Conservation (phyloP, 192 early-diverging fungal genomes). For the Mortierella hygrophila region DNA sequence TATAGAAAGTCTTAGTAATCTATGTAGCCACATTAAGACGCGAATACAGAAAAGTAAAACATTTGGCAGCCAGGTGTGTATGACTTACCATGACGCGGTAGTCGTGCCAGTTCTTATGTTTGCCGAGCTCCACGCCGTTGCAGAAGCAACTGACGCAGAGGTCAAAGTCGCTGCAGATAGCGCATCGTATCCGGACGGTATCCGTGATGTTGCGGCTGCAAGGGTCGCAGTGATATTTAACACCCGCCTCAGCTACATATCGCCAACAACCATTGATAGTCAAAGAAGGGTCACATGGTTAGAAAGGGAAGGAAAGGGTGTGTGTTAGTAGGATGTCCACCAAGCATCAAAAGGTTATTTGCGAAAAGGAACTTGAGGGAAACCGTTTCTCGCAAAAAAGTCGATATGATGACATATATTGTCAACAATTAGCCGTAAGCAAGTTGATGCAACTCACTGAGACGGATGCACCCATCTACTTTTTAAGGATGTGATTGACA, state of each 20-base stretch:
- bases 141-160: slow-evolving; percentile 96
- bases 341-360: no score
- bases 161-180: slow-evolving; percentile 90
- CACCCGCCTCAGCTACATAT: slow-evolving; percentile 44
- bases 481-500: background rate
- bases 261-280: background rate
- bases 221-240: slow-evolving; percentile 83
- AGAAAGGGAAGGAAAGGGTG: slow-evolving; percentile 1
- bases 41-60: background rate
- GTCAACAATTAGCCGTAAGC: background rate
- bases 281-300: slow-evolving; percentile 35
- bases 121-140: slow-evolving; percentile 80
- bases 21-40: no score
- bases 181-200: slow-evolving; percentile 89
- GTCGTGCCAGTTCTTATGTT: slow-evolving; percentile 87
- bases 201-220: slow-evolving; percentile 94
- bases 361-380: slow-evolving; percentile 15
- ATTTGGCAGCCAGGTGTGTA: background rate
- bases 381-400: slow-evolving; percentile 2
- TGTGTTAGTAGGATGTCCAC: background rate
- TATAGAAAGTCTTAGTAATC: no score
- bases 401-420: background rate
- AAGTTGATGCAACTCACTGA: background rate
- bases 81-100: slow-evolving; percentile 89
- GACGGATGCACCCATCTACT: slow-evolving; percentile 28